Conservation (phyloP, 768 basidiomycete genomes). For the Trametopsis cervina region DNA sequence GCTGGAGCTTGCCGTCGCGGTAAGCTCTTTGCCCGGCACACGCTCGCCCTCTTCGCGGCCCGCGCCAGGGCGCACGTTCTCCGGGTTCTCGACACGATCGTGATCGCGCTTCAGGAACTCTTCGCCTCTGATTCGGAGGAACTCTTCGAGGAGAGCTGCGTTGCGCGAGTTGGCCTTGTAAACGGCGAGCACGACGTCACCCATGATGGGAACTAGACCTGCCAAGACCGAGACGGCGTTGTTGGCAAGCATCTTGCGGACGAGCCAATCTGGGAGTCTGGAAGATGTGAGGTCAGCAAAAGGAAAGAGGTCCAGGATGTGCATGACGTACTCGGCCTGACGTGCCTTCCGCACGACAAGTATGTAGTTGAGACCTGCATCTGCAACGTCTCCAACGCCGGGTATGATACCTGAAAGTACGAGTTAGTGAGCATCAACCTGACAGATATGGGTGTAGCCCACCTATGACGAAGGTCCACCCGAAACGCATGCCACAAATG, state of each 20-base stretch:
- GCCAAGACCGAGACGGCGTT: constrained; percentile 60
- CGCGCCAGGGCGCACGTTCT: constrained; percentile 48
- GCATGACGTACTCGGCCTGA: constrained; percentile 51
- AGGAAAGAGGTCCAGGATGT: not conserved
- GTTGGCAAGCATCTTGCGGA: constrained; percentile 70
- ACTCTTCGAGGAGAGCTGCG: constrained; percentile 81
- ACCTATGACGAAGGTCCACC: constrained; percentile 78
- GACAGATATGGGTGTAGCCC: constrained; percentile 5
- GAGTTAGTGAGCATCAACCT: not conserved
- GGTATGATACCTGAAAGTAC: constrained; percentile 50
- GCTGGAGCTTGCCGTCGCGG: constrained; percentile 1
- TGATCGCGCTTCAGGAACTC: constrained; percentile 52
- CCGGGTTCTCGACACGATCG: constrained; percentile 30
- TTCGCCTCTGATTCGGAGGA: constrained; percentile 69
- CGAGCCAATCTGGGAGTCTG: constrained; percentile 54
- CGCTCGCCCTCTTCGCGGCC: constrained; percentile 35
- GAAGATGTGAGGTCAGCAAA: not conserved
- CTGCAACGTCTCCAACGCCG: constrained; percentile 58
- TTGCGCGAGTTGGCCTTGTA: constrained; percentile 91
- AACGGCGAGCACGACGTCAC: constrained; percentile 68
- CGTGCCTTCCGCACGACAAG: constrained; percentile 74
- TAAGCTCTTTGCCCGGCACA: constrained; percentile 19
- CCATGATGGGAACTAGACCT: constrained; percentile 64
- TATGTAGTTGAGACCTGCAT: constrained; percentile 59
- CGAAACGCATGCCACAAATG: constrained; percentile 75